phyloP scores from a whole-genome alignment of 2,329 filamentous ascomycete genomes.

The Trichophyton mentagrophytes region DNA sequence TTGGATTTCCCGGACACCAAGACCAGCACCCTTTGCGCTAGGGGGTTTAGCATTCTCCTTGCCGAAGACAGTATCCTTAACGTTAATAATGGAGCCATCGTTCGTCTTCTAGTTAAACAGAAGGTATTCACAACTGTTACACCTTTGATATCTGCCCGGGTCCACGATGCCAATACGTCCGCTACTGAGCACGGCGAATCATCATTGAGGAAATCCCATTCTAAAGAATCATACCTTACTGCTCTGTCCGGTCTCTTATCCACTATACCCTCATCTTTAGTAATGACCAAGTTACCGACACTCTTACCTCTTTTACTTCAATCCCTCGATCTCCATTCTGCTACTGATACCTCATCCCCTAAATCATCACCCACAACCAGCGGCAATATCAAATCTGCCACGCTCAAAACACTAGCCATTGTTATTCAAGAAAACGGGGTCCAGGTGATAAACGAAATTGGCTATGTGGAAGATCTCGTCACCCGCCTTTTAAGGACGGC shows the following conservation, averaged over 20 bases:
- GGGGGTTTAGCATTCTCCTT: slow-evolving; percentile 47
- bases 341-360: slow-evolving; percentile 13
- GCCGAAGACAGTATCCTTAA: slow-evolving; percentile 49
- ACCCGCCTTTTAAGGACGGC: slow-evolving; percentile 42
- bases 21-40: slow-evolving; percentile 41
- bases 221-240: slow-evolving; percentile 50
- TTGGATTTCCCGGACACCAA: slow-evolving; percentile 33
- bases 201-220: background rate
- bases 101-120: slow-evolving; percentile 51
- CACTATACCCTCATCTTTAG: slow-evolving; percentile 46
- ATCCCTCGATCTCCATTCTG: slow-evolving; percentile 42
- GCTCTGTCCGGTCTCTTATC: slow-evolving; percentile 50
- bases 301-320: slow-evolving; percentile 51
- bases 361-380: slow-evolving; percentile 26
- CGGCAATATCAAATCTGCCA: slow-evolving; percentile 45
- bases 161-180: slow-evolving; percentile 32
- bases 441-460: slow-evolving; percentile 37
- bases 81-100: slow-evolving; percentile 47
- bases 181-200: slow-evolving; percentile 11
- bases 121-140: slow-evolving; percentile 49
- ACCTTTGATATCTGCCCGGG: slow-evolving; percentile 42
- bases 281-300: slow-evolving; percentile 45
- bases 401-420: slow-evolving; percentile 45
- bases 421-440: slow-evolving; percentile 47
- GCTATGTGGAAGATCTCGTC: slow-evolving; percentile 46